Percentiles rank a stretch among this genome's conserved stretches.
Evolutionary conservation across 176 grass and related monocot genomes (phyloP).

Genomic region (Musa beccarii): DNA sequence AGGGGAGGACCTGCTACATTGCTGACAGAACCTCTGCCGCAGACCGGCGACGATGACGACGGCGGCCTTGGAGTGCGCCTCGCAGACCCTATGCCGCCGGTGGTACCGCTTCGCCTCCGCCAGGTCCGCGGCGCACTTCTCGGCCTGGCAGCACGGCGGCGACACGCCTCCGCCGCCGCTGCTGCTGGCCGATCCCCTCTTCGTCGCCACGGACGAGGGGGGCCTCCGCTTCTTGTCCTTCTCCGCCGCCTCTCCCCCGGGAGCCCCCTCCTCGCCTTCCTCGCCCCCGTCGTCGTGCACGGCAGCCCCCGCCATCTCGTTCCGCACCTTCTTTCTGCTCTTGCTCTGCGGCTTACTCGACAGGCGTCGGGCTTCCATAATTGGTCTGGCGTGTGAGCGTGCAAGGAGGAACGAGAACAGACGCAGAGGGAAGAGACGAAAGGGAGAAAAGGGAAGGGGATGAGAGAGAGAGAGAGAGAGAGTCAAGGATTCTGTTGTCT

Average conservation of each 20-base stretch:
- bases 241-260: not conserved
- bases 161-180: slow-evolving; percentile 3
- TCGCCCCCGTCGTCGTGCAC: not conserved
- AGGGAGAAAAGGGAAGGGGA: too few species aligned
- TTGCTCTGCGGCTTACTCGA: slow-evolving; percentile 17
- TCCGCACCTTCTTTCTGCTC: slow-evolving; percentile 8
- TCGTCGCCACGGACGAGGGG: not conserved
- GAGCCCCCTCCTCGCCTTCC: slow-evolving; percentile 14
- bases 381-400: slow-evolving; percentile 20
- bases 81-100: slow-evolving; percentile 87
- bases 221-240: slow-evolving; percentile 26
- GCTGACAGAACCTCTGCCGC: slow-evolving; percentile 95
- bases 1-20: slow-evolving; percentile 76
- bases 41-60: slow-evolving; percentile 74
- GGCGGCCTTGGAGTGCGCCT: slow-evolving; percentile 57
- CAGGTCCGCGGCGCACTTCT: slow-evolving; percentile 69
- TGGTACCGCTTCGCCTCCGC: slow-evolving; percentile 59
- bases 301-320: slow-evolving; percentile 19
- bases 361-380: slow-evolving; percentile 23
- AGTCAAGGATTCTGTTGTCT: too few species aligned
- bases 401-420: too few species aligned
- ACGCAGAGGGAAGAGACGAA: too few species aligned
- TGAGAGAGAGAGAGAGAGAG: too few species aligned
- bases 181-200: slow-evolving; percentile 19
- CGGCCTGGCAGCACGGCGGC: slow-evolving; percentile 62